Conservation (phyloP, 768 basidiomycete species). For the Rhizopogon vesiculosus region DNA sequence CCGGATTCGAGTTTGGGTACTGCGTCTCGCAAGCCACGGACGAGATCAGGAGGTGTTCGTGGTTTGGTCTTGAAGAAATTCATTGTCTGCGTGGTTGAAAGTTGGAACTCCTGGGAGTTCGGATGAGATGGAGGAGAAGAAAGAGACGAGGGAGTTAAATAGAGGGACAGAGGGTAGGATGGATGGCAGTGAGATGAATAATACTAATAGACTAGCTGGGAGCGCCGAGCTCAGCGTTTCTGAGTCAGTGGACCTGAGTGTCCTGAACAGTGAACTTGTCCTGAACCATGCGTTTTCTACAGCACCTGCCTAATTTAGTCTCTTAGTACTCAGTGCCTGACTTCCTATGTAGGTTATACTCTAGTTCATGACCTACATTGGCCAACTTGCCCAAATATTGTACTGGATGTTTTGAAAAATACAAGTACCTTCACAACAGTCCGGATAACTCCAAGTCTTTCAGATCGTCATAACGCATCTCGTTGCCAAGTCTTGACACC, state of each 20-base stretch:
- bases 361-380: too few species aligned
- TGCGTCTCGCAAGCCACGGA: constrained; percentile 75
- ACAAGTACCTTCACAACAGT: too few species aligned
- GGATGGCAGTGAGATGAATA: neutral
- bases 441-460: too few species aligned
- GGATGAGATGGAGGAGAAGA: neutral
- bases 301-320: constrained; percentile 11
- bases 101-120: neutral
- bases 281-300: neutral
- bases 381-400: too few species aligned
- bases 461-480: too few species aligned
- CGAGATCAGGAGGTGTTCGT: constrained; percentile 83
- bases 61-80: constrained; percentile 96
- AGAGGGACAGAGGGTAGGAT: neutral
- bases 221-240: neutral
- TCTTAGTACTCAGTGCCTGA: too few species aligned
- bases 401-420: too few species aligned
- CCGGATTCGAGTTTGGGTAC: constrained; percentile 72
- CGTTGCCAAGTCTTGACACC: too few species aligned
- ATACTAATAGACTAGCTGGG: neutral
- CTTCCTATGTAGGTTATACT: too few species aligned
- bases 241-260: constrained; percentile 7
- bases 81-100: constrained; percentile 38
- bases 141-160: neutral
- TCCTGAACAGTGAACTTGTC: neutral